phyloP scores from a whole-genome alignment of 805 yeast genomes.

The Hanseniaspora jakobsenii region DNA sequence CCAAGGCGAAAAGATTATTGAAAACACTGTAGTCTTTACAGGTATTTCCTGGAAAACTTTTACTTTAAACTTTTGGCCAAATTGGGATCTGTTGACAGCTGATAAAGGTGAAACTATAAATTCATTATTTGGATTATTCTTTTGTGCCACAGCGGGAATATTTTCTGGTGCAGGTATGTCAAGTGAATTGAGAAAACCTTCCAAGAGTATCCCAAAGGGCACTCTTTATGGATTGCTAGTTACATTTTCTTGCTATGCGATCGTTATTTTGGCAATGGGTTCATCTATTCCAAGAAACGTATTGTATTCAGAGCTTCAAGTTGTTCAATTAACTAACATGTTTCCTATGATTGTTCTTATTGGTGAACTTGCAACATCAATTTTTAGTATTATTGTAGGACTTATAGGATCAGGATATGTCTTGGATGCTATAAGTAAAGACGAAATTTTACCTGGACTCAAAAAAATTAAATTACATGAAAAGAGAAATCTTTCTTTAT shows the following conservation, averaged over 20 bases:
- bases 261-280: slow-evolving; percentile 77
- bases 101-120: slow-evolving; percentile 58
- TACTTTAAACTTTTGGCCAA: slow-evolving; percentile 56
- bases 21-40: slow-evolving; percentile 42
- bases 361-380: slow-evolving; percentile 86
- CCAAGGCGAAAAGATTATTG: slow-evolving; percentile 46
- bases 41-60: slow-evolving; percentile 67
- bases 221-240: slow-evolving; percentile 71
- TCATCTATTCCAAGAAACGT: slow-evolving; percentile 67
- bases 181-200: slow-evolving; percentile 78
- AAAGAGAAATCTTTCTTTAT: slow-evolving; percentile 26
- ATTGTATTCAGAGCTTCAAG: slow-evolving; percentile 65
- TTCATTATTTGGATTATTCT: slow-evolving; percentile 84
- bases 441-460: slow-evolving; percentile 74
- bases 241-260: slow-evolving; percentile 63
- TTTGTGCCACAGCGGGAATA: slow-evolving; percentile 97
- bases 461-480: slow-evolving; percentile 9
- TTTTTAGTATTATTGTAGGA: slow-evolving; percentile 90
- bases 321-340: slow-evolving; percentile 69
- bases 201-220: slow-evolving; percentile 85
- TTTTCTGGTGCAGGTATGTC: slow-evolving; percentile 99
- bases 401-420: slow-evolving; percentile 90
- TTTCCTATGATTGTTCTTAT: slow-evolving; percentile 55
- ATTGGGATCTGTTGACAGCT: slow-evolving; percentile 70
- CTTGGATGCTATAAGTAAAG: slow-evolving; percentile 82